Evolutionary conservation across 345 rosid species (phyloP).

Genomic region (Gossypium thurberi): DNA sequence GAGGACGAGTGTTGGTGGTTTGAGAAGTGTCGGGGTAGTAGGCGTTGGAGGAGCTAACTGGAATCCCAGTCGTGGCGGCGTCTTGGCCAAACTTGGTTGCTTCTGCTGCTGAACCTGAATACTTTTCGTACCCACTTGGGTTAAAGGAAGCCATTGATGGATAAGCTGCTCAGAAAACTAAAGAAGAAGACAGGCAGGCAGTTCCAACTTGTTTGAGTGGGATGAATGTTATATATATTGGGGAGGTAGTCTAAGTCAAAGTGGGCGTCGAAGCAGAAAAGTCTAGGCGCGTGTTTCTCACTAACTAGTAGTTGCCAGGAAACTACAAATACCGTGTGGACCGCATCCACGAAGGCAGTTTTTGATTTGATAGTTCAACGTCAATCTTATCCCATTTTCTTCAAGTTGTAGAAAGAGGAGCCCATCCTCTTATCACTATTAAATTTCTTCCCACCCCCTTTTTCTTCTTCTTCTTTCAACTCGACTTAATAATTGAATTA

Average conservation of each 20-base stretch:
- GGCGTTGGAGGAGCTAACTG: not conserved
- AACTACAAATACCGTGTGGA: not conserved
- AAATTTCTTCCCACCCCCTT: not conserved
- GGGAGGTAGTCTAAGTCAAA: not conserved
- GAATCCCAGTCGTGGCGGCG: slow-evolving; percentile 4
- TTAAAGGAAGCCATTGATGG: slow-evolving; percentile 2
- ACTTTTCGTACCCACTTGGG: slow-evolving; percentile 1
- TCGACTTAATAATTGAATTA: too few relatives aligned
- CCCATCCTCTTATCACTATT: not conserved
- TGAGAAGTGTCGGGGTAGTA: slow-evolving; percentile 2
- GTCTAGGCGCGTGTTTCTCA: not conserved
- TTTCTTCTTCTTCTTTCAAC: not conserved
- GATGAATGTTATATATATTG: not conserved
- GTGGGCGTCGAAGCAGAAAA: not conserved
- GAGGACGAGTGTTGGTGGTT: not conserved
- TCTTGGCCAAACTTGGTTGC: not conserved
- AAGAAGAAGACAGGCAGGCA: not conserved
- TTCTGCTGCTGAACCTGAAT: not conserved
- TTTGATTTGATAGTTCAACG: not conserved
- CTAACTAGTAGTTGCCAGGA: not conserved
- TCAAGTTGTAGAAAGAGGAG: not conserved
- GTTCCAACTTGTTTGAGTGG: not conserved
- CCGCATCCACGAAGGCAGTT: not conserved
- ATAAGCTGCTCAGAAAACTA: not conserved
- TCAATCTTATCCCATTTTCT: not conserved